phyloP scores from a whole-genome alignment of 1,284 basidiomycete species.

The Cryptococcus depauperatus region DNA sequence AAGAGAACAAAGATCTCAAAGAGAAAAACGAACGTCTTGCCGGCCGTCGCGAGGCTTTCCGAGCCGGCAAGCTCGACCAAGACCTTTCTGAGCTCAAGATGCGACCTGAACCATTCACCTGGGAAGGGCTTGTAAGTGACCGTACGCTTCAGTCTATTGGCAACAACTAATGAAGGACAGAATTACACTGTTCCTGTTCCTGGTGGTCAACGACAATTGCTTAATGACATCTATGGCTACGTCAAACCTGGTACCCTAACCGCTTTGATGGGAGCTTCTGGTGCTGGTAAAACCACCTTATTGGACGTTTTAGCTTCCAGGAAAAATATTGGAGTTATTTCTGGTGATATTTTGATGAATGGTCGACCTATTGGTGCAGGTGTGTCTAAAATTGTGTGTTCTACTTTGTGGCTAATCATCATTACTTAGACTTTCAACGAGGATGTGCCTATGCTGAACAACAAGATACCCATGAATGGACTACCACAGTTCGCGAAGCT shows the following conservation, averaged over 20 bases:
- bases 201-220: conserved; percentile 48
- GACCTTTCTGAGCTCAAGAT: conserved; percentile 41
- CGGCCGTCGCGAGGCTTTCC: conserved; percentile 51
- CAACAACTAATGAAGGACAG: neutral
- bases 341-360: conserved; percentile 49
- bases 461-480: conserved; percentile 74
- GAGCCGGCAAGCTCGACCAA: conserved; percentile 42
- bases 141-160: neutral
- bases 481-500: conserved; percentile 57
- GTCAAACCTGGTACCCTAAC: conserved; percentile 53
- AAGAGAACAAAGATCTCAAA: conserved; percentile 61
- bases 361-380: conserved; percentile 47
- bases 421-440: conserved; percentile 41
- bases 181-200: conserved; percentile 50
- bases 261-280: conserved; percentile 55
- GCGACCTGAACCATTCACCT: conserved; percentile 47
- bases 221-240: conserved; percentile 52
- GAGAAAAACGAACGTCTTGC: conserved; percentile 56
- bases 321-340: conserved; percentile 50
- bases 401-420: neutral
- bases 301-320: conserved; percentile 52
- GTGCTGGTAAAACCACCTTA: conserved; percentile 52
- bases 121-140: conserved; percentile 38
- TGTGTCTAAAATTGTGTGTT: neutral
- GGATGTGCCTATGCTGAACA: conserved; percentile 63